Conservation (phyloP, 2,329 filamentous ascomycete genomes). For the Fusarium buxicola region DNA sequence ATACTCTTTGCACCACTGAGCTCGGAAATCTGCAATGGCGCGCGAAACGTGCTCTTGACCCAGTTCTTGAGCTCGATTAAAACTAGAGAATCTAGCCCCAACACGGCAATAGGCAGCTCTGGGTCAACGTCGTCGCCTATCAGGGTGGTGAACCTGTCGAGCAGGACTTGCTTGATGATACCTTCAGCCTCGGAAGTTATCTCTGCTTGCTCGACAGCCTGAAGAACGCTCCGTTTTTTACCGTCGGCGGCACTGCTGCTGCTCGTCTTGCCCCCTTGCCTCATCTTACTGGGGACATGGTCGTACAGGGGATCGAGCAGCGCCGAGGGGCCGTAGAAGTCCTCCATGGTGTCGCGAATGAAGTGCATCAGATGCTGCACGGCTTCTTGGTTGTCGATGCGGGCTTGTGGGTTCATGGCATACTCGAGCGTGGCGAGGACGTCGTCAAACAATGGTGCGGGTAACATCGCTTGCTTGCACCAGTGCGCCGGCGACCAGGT, state of each 20-base stretch:
- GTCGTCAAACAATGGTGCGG: conserved; percentile 5
- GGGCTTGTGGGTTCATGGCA: conserved; percentile 1
- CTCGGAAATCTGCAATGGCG: conserved; percentile 9
- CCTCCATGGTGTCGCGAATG: conserved; percentile 7
- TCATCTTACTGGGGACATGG: conserved; percentile 4
- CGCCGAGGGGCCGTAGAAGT: conserved; percentile 1
- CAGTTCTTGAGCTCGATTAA: conserved; percentile 15
- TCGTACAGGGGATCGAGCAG: conserved; percentile 6
- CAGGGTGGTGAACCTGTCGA: conserved; percentile 10
- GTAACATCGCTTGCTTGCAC: conserved; percentile 5
- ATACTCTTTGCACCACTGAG: conserved; percentile 6
- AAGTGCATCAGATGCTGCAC: conserved; percentile 12
- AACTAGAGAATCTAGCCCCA: conserved; percentile 9
- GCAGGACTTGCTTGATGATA: background rate
- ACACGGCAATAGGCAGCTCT: background rate
- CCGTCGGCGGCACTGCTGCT: background rate
- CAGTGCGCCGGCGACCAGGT: background rate
- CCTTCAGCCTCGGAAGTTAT: background rate
- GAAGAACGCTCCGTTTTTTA: conserved; percentile 7
- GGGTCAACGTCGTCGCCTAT: conserved; percentile 9
- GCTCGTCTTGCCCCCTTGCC: background rate
- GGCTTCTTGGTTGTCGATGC: background rate
- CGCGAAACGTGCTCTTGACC: conserved; percentile 9
- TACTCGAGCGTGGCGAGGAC: conserved; percentile 2
- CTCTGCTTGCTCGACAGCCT: conserved; percentile 6